Evolutionary conservation across 1,284 basidiomycete species (phyloP).

Genomic region (Mycena citricolor): DNA sequence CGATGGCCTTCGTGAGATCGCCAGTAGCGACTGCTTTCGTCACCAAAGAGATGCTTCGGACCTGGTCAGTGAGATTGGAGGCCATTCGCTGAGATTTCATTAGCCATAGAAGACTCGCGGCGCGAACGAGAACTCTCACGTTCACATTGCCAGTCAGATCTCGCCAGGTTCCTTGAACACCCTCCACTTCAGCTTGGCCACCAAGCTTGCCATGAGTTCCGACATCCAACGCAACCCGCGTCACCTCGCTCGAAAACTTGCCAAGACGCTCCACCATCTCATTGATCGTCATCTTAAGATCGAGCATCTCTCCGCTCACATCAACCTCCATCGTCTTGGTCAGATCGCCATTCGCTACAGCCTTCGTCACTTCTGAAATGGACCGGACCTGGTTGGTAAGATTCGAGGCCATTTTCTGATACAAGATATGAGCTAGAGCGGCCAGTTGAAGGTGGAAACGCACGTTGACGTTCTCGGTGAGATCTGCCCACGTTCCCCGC

Average conservation of each 20-base stretch:
- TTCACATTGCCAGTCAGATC: slow-evolving; percentile 95
- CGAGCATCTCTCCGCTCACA: slow-evolving; percentile 82
- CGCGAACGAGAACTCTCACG: slow-evolving; percentile 59
- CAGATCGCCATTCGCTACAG: slow-evolving; percentile 23
- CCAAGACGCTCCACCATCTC: slow-evolving; percentile 88
- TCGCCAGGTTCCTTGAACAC: slow-evolving; percentile 98
- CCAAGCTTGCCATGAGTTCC: slow-evolving; percentile 89
- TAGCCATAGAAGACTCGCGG: slow-evolving; percentile 1
- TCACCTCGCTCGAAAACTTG: slow-evolving; percentile 87
- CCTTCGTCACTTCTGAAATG: slow-evolving; percentile 22
- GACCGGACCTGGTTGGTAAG: slow-evolving; percentile 24
- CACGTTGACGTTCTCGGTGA: slow-evolving; percentile 82
- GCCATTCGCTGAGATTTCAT: slow-evolving; percentile 57
- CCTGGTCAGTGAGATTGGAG: slow-evolving; percentile 91
- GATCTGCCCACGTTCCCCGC: slow-evolving; percentile 92
- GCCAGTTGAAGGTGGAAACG: slow-evolving; percentile 17
- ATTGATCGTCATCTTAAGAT: slow-evolving; percentile 83
- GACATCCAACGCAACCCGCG: slow-evolving; percentile 69
- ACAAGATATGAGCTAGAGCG: no score
- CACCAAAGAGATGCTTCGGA: slow-evolving; percentile 90
- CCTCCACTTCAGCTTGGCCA: slow-evolving; percentile 84
- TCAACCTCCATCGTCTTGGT: slow-evolving; percentile 23
- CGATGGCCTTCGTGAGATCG: slow-evolving; percentile 92
- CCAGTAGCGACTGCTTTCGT: slow-evolving; percentile 93
- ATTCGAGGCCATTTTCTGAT: slow-evolving; percentile 26